Percentiles rank a stretch among this genome's conserved stretches.
phyloP scores from a whole-genome alignment of 352 stramenopile species.

The Pilasporangium apinafurcum region DNA sequence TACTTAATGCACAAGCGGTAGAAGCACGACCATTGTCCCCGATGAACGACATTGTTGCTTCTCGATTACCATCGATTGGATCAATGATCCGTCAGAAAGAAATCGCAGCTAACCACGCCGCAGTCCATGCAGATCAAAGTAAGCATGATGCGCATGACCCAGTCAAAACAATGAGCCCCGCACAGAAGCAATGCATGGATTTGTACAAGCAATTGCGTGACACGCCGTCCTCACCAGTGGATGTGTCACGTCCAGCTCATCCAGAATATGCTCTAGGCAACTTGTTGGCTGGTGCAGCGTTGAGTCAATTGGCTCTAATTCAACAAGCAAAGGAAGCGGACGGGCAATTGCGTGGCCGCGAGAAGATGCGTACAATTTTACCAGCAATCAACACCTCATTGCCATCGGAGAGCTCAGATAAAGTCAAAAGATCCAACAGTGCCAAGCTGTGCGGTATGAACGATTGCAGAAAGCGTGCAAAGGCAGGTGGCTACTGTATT shows the following conservation, averaged over 20 bases:
- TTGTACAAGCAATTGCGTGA: slow-evolving; percentile 54
- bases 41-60: slow-evolving; percentile 22
- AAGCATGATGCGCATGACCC: slow-evolving; percentile 4
- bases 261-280: slow-evolving; percentile 31
- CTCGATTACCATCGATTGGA: slow-evolving; percentile 56
- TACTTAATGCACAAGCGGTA: slow-evolving; percentile 28
- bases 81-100: slow-evolving; percentile 59
- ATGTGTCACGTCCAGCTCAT: slow-evolving; percentile 8
- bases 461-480: slow-evolving; percentile 73
- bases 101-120: slow-evolving; percentile 11
- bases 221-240: slow-evolving; percentile 12
- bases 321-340: slow-evolving; percentile 11
- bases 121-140: not conserved
- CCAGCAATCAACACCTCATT: slow-evolving; percentile 6
- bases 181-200: slow-evolving; percentile 60
- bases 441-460: slow-evolving; percentile 75
- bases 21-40: slow-evolving; percentile 20
- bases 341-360: slow-evolving; percentile 2
- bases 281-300: slow-evolving; percentile 31
- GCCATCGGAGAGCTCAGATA: slow-evolving; percentile 16
- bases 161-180: slow-evolving; percentile 26
- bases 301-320: slow-evolving; percentile 41
- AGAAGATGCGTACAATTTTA: slow-evolving; percentile 18
- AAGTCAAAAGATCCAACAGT: slow-evolving; percentile 40
- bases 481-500: slow-evolving; percentile 76